Evolutionary conservation across 441 rosid species (phyloP), one percentile per base, ranked within the genome.

Genomic region (Aleurites moluccanus): DNA sequence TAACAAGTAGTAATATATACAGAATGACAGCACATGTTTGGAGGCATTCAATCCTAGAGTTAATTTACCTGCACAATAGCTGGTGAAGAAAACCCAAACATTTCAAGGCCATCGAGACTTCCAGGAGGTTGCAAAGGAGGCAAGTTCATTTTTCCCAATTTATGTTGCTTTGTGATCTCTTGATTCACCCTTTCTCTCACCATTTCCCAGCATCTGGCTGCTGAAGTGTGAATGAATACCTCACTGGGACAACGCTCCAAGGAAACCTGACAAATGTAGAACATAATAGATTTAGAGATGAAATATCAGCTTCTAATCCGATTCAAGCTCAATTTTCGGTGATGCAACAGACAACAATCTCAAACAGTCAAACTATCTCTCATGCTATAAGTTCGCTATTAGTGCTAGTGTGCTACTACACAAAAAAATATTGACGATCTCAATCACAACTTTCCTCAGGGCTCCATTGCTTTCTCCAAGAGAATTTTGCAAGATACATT

Each of bases 161-260:
- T 92, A 83, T 94, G 97, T 35, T 89, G 96, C 85, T 83, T 96
- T 18, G 87, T 73, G 76, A 96, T 96, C 90, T 96, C 99, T 77
- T 87, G 92, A 81, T 96, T 96, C 72, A 91, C 92, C 86, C 93
- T 85, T 30, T 94, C 98, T 82, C 92, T 88, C 76, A 96, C 99
- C 98, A 94, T 87, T 87, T 96, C 99, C 99, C 99, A 96, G 84
- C 99, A 91, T 85, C 87, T 90, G 71, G 90, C 75, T 14, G 98
- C 94, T 2, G 99, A 88, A 81, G 89, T 67, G 70, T 96, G 96
- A 80, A 94, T 73, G 53, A 96, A 96, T 73, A 94, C 90, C 89
- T 96, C 99, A 80, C 85, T 81, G 53, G 88, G 87, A 84, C 82
- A 83, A 75, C 85, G 79, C 85, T 96, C 99, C 88, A 94, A 66